Conservation (phyloP, 1,284 basidiomycete genomes). For the Erythrobasidium hasegawianum region DNA sequence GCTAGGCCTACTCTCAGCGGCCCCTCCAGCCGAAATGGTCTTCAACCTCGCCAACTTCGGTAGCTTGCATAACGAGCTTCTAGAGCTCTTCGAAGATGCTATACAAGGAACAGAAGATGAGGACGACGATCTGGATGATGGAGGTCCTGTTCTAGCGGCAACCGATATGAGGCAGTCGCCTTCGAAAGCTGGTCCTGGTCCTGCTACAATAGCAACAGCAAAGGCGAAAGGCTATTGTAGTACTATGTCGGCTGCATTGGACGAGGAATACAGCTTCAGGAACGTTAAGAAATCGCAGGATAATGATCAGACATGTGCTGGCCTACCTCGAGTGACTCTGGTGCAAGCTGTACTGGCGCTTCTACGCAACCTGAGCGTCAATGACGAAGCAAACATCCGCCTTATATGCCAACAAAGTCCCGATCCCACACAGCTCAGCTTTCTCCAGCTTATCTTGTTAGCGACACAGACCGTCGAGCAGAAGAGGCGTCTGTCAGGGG, state of each 20-base stretch:
- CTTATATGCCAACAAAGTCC: conserved; percentile 65
- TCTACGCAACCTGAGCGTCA: conserved; percentile 75
- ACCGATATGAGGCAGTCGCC: conserved; percentile 31
- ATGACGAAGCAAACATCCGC: conserved; percentile 66
- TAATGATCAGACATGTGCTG: conserved; percentile 51
- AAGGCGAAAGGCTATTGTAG: background rate
- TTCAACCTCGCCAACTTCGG: conserved; percentile 65
- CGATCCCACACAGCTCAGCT: conserved; percentile 53
- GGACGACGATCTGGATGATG: conserved; percentile 45
- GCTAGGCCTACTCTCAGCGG: conserved; percentile 70
- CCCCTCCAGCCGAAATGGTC: conserved; percentile 54
- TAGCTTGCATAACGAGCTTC: conserved; percentile 74
- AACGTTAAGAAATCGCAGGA: background rate
- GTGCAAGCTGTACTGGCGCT: conserved; percentile 73
- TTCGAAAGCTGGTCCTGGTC: background rate
- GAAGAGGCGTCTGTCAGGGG: conserved; percentile 48
- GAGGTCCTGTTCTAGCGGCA: conserved; percentile 8
- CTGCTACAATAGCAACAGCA: background rate
- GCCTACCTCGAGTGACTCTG: conserved; percentile 61
- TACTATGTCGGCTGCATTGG: conserved; percentile 2
- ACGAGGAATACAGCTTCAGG: background rate
- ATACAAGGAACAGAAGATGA: conserved; percentile 61
- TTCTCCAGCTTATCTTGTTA: conserved; percentile 58
- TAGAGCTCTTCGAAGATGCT: conserved; percentile 80
- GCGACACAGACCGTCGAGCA: conserved; percentile 50